Evolutionary conservation across 257 asterid genomes (phyloP), one percentile per base, ranked within the genome.

Genomic region (Solanum clarkiae): DNA sequence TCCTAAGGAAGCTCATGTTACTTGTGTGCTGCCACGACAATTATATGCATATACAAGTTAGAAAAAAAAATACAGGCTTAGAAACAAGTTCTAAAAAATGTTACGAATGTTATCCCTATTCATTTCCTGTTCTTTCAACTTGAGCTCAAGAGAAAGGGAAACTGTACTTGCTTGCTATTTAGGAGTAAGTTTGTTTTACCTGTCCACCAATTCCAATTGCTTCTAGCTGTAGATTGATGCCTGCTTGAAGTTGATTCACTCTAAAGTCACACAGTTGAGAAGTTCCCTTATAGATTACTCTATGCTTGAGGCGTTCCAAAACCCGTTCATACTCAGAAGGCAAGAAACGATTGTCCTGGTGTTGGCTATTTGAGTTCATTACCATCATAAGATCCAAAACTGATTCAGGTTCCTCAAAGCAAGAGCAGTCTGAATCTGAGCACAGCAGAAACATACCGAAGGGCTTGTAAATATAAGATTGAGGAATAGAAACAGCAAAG

Each of bases 381-480:
- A 56, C 59, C 71, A 11, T 79, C 68, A 86, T 49, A 32, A 84
- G 49, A 14, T 83, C 83, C 72, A 71, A 65, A 69, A 84, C 77
- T 12, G 86, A 63, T 53, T 86, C 87, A 10, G 90, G 84, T 20
- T 86, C 88, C 75, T 88, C 90, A 83, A 88, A 86, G 77, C 87
- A 88, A 17, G 86, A 66, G 70, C 86, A 86, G 49, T 86, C 87
- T 15, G 81, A 68, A 5, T 86, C 86, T 63, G 89, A 80, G 71
- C 86, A 86, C 53, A 88, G 32, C 55, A 88, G 81, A 66, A 84
- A 88, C 54, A 68, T 86, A 9, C 87, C 86, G 36, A 88, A 88
- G 53, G 87, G 89, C 86, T 44, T 80, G 86, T 84, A 88, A 1
- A 15, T 26, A 68, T 10, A 20, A 11, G 59, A 32, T 49, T 81